A percentile compares a stretch with the other conserved stretches of the same genome.
phyloP scores from a whole-genome alignment of 129 eudicot species.

The Flaveria brownii region DNA sequence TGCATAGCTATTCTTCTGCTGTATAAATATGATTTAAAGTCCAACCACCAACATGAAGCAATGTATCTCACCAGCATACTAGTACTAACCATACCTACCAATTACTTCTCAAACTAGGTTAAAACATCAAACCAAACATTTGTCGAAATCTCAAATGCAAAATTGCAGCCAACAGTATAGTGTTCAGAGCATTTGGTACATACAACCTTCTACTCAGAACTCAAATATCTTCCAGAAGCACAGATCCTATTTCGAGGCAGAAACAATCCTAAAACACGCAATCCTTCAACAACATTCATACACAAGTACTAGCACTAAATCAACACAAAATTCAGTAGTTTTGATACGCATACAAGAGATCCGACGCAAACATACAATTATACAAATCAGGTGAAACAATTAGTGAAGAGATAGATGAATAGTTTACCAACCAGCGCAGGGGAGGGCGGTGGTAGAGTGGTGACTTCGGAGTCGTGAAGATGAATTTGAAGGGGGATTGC shows the following conservation, averaged over 20 bases:
- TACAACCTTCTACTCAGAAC: not conserved
- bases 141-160: not conserved
- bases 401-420: not conserved
- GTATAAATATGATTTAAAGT: not conserved
- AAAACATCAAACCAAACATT: not conserved
- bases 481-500: conserved; percentile 92
- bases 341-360: not conserved
- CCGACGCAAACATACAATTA: not conserved
- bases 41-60: not conserved
- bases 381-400: conserved; percentile 8
- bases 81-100: not conserved
- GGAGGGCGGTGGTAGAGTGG: conserved; percentile 91
- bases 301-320: conserved; percentile 1
- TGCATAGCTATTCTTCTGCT: not conserved
- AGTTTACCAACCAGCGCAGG: conserved; percentile 64
- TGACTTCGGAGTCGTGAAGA: conserved; percentile 97
- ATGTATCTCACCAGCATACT: conserved; percentile 19
- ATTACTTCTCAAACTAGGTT: not conserved
- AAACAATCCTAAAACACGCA: not conserved
- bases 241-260: conserved; percentile 2
- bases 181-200: not conserved
- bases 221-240: not conserved
- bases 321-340: conserved; percentile 3
- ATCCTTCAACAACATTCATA: no score
- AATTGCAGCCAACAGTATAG: not conserved